Conservation (phyloP, 2,329 filamentous ascomycete species). For the Fusarium nodosum region DNA sequence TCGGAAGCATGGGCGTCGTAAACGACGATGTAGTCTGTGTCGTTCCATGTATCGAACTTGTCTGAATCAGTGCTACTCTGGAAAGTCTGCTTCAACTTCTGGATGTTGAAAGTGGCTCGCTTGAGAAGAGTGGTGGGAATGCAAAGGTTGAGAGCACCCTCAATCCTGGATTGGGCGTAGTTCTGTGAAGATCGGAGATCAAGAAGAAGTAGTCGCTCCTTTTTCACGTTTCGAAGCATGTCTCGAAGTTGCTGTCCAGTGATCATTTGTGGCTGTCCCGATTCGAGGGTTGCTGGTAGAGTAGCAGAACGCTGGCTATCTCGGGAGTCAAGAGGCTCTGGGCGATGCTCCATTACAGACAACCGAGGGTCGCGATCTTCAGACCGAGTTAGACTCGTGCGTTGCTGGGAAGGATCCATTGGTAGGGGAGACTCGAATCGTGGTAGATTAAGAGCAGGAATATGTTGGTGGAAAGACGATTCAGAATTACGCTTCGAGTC, state of each 20-base stretch:
- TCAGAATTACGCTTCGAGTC: slow-evolving; percentile 68
- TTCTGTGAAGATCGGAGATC: slow-evolving; percentile 91
- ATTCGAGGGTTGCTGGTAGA: slow-evolving; percentile 64
- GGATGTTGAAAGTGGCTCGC: slow-evolving; percentile 87
- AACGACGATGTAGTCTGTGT: slow-evolving; percentile 82
- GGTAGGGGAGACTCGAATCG: slow-evolving; percentile 58
- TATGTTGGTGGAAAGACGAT: slow-evolving; percentile 58
- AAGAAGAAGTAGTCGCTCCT: slow-evolving; percentile 73
- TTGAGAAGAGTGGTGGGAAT: slow-evolving; percentile 96
- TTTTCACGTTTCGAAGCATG: slow-evolving; percentile 62
- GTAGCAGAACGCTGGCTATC: slow-evolving; percentile 61
- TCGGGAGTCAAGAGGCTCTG: slow-evolving; percentile 54
- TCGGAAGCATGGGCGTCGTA: slow-evolving; percentile 86
- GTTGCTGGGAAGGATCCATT: slow-evolving; percentile 47
- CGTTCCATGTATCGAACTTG: slow-evolving; percentile 82
- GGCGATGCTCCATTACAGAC: slow-evolving; percentile 65
- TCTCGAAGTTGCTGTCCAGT: slow-evolving; percentile 67
- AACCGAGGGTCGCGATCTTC: slow-evolving; percentile 68
- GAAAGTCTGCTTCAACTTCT: slow-evolving; percentile 90
- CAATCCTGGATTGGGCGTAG: slow-evolving; percentile 80
- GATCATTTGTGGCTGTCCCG: slow-evolving; percentile 65
- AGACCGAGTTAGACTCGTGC: slow-evolving; percentile 56
- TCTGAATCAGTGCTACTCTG: slow-evolving; percentile 76
- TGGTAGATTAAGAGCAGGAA: slow-evolving; percentile 59
- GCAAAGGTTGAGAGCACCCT: slow-evolving; percentile 89